Evolutionary conservation across 345 rosid genomes (phyloP).

Genomic region (Eucalyptus caleyi): DNA sequence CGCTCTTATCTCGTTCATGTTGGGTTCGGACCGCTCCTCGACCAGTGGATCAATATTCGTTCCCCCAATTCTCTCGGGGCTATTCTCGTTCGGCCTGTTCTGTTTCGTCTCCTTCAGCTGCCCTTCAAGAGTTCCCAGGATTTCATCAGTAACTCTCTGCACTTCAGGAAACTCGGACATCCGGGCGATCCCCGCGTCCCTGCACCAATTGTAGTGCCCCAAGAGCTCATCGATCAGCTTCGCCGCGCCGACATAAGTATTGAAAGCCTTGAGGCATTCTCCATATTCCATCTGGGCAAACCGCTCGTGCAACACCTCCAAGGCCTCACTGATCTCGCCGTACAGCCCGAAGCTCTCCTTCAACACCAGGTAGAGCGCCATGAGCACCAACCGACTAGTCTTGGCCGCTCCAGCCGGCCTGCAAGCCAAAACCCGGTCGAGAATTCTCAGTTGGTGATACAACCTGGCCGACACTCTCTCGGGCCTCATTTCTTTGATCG

Average conservation of each 20-base stretch:
- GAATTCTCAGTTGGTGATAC: conserved; percentile 40
- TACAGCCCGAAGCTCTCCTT: conserved; percentile 75
- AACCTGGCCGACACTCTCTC: conserved; percentile 58
- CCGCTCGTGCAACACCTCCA: conserved; percentile 61
- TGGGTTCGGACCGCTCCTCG: conserved; percentile 16
- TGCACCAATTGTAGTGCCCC: conserved; percentile 64
- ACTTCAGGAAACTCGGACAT: conserved; percentile 80
- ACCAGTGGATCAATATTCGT: conserved; percentile 1
- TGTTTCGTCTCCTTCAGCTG: conserved; percentile 13
- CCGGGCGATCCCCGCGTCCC: conserved; percentile 67
- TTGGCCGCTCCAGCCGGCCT: conserved; percentile 63
- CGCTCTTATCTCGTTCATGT: conserved; percentile 67
- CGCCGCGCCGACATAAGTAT: conserved; percentile 54
- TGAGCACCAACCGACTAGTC: conserved; percentile 50
- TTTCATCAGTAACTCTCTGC: conserved; percentile 61
- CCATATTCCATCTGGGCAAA: conserved; percentile 69
- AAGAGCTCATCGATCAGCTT: conserved; percentile 76
- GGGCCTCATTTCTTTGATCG: conserved; percentile 50
- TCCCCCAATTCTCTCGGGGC: conserved; percentile 40
- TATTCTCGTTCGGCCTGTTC: not conserved
- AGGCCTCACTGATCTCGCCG: conserved; percentile 55
- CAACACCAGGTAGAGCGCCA: conserved; percentile 54
- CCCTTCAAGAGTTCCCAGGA: conserved; percentile 60
- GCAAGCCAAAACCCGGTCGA: conserved; percentile 53
- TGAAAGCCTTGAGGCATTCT: conserved; percentile 66